Conservation (phyloP, 2,329 filamentous ascomycete genomes). For the Apiospora kogelbergensis region DNA sequence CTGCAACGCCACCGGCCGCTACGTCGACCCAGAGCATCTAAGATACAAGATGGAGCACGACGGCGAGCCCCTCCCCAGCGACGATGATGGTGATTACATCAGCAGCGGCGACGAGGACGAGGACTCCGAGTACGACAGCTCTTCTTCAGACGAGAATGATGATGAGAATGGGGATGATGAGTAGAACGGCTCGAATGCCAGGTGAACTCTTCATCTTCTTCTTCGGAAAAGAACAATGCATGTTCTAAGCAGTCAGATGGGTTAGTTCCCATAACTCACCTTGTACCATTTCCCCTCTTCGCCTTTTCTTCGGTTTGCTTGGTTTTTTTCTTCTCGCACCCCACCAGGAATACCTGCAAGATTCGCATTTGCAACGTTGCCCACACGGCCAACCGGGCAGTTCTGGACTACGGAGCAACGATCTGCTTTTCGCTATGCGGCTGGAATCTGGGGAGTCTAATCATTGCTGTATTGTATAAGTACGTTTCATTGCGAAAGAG, state of each 20-base stretch:
- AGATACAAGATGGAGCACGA: slow-evolving; percentile 24
- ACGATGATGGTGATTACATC: not conserved
- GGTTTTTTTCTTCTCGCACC: not conserved
- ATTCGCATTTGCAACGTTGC: not conserved
- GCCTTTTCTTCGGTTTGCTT: too few species aligned
- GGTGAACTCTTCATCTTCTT: too few species aligned
- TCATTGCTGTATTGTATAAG: not conserved
- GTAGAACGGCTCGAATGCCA: too few species aligned
- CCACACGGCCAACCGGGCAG: not conserved
- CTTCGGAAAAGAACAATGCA: not conserved
- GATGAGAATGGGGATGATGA: not conserved
- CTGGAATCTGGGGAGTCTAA: not conserved
- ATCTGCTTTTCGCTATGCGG: not conserved
- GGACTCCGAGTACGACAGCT: not conserved
- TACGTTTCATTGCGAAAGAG: not conserved
- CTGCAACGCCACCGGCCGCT: slow-evolving; percentile 27
- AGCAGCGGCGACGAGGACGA: not conserved
- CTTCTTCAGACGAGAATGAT: not conserved
- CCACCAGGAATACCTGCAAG: not conserved
- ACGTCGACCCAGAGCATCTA: slow-evolving; percentile 22
- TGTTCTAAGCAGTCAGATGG: not conserved
- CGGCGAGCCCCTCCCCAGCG: not conserved
- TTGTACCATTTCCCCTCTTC: too few species aligned
- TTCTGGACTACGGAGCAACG: not conserved
- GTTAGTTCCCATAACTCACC: not conserved